These are phyloP conservation scores for Brassica juncea DNA, from an alignment of 345 rosid genomes.

Conservation along the genomic window DNA sequence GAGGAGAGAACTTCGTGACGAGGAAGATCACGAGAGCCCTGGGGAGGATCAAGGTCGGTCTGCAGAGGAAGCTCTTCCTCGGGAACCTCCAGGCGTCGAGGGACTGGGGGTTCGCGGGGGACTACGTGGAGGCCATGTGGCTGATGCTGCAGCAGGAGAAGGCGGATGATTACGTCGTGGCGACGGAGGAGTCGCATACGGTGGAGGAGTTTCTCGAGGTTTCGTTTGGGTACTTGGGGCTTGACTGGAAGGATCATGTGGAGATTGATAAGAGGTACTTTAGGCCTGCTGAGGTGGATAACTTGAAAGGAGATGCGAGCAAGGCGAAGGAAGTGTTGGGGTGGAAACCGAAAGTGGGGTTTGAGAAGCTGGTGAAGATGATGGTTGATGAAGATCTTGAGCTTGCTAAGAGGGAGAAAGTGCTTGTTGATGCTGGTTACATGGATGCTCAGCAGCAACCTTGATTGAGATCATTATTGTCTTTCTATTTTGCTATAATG, in stretches of 20 bases:
- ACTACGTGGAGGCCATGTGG: slow-evolving; percentile 99
- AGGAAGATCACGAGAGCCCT: slow-evolving; percentile 92
- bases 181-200: slow-evolving; percentile 88
- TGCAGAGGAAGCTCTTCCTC: slow-evolving; percentile 78
- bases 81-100: slow-evolving; percentile 88
- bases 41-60: slow-evolving; percentile 81
- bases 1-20: slow-evolving; percentile 94
- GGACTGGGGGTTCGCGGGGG: slow-evolving; percentile 97
- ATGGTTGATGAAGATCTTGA: slow-evolving; percentile 90
- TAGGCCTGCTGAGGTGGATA: slow-evolving; percentile 63
- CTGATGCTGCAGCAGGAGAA: slow-evolving; percentile 94
- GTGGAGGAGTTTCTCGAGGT: slow-evolving; percentile 88
- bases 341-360: slow-evolving; percentile 83
- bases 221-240: slow-evolving; percentile 72
- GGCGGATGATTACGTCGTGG: slow-evolving; percentile 92
- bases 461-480: slow-evolving; percentile 22
- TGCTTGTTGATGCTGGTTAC: slow-evolving; percentile 92
- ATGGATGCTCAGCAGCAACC: slow-evolving; percentile 94
- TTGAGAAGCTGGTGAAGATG: slow-evolving; percentile 87
- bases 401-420: slow-evolving; percentile 88
- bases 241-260: slow-evolving; percentile 60
- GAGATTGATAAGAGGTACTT: slow-evolving; percentile 63
- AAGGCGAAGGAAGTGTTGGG: slow-evolving; percentile 57
- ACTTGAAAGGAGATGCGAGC: slow-evolving; percentile 55
- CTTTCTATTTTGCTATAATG: neutral